Evolutionary conservation across 179 eudicot species (phyloP).

Genomic region (Nepenthes alata): DNA sequence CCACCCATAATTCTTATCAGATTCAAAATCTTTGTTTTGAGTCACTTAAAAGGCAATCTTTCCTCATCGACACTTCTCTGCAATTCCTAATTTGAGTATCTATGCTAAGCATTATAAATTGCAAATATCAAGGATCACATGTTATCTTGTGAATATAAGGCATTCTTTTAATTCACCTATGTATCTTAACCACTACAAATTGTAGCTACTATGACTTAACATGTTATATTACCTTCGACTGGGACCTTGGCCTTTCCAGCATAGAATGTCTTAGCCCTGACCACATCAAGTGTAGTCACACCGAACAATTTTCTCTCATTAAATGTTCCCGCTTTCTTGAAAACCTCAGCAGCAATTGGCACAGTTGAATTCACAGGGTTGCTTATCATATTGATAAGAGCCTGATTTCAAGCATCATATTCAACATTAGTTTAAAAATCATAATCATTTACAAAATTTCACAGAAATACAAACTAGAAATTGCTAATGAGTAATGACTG

Average conservation of each 20-base stretch:
- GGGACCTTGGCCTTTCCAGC: constrained; percentile 75
- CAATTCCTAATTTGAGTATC: too few relatives aligned
- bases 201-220: not conserved
- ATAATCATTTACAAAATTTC: constrained; percentile 4
- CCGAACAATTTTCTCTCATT: constrained; percentile 90
- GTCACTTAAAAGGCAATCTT: too few relatives aligned
- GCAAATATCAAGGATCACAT: not conserved
- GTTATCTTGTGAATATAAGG: not conserved
- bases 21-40: too few relatives aligned
- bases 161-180: not conserved
- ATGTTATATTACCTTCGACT: constrained; percentile 42
- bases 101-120: too few relatives aligned
- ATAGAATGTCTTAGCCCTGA: constrained; percentile 90
- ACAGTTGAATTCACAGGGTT: constrained; percentile 96
- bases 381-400: constrained; percentile 88
- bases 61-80: too few relatives aligned
- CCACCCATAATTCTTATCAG: too few relatives aligned
- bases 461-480: constrained; percentile 1
- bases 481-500: not conserved
- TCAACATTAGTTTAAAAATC: not conserved
- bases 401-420: constrained; percentile 30
- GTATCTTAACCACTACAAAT: not conserved
- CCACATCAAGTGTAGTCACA: constrained; percentile 87
- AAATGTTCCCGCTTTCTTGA: constrained; percentile 85
- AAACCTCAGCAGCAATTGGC: constrained; percentile 92